A percentile compares a stretch with the other conserved stretches of the same genome.
phyloP scores from a whole-genome alignment of 73 alveolate species.

The Paramecium sexaurelia region DNA sequence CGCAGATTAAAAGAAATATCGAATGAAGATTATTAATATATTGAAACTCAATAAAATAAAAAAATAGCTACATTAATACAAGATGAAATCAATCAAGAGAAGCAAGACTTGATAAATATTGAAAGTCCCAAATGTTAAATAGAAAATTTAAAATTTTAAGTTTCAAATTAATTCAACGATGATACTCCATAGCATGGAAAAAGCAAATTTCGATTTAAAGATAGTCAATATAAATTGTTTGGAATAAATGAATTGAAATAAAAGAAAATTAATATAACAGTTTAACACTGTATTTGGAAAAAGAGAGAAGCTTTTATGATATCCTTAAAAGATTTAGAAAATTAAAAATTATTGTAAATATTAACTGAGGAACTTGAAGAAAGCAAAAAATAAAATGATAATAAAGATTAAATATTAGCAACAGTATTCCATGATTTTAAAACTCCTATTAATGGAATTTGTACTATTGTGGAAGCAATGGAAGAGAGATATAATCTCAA shows the following conservation, averaged over 20 bases:
- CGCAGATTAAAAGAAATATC: neutral
- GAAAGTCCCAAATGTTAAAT: neutral
- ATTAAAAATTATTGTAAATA: neutral
- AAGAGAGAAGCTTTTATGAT: neutral
- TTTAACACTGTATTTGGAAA: neutral
- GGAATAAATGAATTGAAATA: neutral
- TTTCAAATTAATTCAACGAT: neutral
- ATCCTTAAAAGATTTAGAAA: neutral
- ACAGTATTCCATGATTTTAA: constrained; percentile 66
- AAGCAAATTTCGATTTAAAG: neutral
- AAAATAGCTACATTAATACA: neutral
- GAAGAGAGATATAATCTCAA: neutral
- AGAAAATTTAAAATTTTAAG: neutral
- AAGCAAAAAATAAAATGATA: constrained; percentile 1
- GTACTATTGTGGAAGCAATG: constrained; percentile 41
- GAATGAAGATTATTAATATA: neutral
- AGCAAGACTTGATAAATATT: neutral
- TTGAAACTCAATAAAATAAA: neutral
- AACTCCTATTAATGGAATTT: constrained; percentile 67
- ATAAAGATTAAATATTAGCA: constrained; percentile 52
- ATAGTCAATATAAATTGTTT: neutral
- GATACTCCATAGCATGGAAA: neutral
- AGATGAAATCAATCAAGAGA: neutral
- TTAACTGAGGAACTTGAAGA: neutral
- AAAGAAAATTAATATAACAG: neutral